Percentiles rank a stretch among this genome's conserved stretches.
Conservation (phyloP, 1,284 basidiomycete species). For the Inonotus hispidus region DNA sequence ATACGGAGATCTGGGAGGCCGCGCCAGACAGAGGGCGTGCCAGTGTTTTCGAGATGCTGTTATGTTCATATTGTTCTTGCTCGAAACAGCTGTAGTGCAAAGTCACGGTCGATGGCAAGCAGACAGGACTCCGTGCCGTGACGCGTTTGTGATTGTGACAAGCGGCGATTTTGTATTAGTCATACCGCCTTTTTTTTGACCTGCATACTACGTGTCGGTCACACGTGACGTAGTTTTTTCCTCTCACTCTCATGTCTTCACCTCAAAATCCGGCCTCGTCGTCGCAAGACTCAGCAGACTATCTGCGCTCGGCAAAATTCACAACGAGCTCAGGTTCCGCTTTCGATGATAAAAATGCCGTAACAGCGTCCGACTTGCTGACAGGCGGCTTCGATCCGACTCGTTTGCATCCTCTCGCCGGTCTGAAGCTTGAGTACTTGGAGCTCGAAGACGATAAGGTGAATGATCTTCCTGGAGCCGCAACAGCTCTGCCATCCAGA, state of each 20-base stretch:
- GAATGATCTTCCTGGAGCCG: constrained; percentile 78
- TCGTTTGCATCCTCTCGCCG: constrained; percentile 86
- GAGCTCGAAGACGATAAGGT: constrained; percentile 92
- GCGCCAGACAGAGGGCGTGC: neutral
- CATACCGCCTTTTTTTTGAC: neutral
- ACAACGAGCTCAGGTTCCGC: constrained; percentile 36
- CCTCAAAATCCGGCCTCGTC: constrained; percentile 21
- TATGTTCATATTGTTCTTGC: constrained; percentile 10
- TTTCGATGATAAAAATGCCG: constrained; percentile 44
- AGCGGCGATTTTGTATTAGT: neutral
- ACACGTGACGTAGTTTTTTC: constrained; percentile 4
- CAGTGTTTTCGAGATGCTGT: neutral
- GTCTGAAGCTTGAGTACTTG: constrained; percentile 86
- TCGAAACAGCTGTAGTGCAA: neutral
- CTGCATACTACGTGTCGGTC: neutral
- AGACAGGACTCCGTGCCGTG: neutral
- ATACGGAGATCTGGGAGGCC: neutral
- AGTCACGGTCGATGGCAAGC: neutral
- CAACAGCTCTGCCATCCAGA: constrained; percentile 84
- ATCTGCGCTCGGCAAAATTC: constrained; percentile 53
- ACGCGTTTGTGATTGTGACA: neutral
- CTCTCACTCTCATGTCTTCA: constrained; percentile 14
- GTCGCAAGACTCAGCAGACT: constrained; percentile 42
- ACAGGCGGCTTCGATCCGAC: constrained; percentile 83
- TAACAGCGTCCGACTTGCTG: constrained; percentile 81